Base-by-base conservation (phyloP, 495 filamentous ascomycete species). In the Cladorrhinum samala region DNA sequence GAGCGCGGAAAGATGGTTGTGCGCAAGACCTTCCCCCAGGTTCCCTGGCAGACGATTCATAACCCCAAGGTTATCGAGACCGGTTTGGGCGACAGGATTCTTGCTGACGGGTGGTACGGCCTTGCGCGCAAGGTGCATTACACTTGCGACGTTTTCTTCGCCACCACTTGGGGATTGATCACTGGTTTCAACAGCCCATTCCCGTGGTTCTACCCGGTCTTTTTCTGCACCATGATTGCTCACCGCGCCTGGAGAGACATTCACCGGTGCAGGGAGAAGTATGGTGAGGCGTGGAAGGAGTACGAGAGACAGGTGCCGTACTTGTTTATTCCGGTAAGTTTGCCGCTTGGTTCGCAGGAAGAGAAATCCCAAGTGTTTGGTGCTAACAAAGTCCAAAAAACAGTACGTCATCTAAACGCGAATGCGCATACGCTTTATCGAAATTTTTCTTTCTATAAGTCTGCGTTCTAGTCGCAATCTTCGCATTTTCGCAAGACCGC, bases 101-200 rank as follows among this genome's bases (percentile, higher is more conserved):
- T 98, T 27, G 83, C 82, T 24, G 91, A 95, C 61, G 93, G 93
- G 36, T 96, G 93, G 93, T 97, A 94, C 62, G 87, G 85, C 52
- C 81, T 89, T 56, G 93, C 92, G 23, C 84, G 93, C 66, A 98
- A 98, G 76, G 83, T 96, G 49, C 91, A 98, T 70, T 97, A 97
- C 66, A 85, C 88, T 4, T 94, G 89, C 69, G 93, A 98, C 67
- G 75, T 86, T 9, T 91, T 78, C 68, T 96, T 96, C 59, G 83
- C 90, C 23, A 60, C 72, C 25, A 67, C 61, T 40, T 82, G 79
- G 81, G 81, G 77, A 8, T 59, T 84, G 25, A 74, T 83, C 53
- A 82, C 79, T 8, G 81, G 81, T 3, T 83, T 84, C 56, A 75
- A 73, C 18, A 88, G 83, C 68, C 92, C 93, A 2, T 91, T 97